phyloP scores from a whole-genome alignment of 2,329 filamentous ascomycete species.

The Colletotrichum abscissum region DNA sequence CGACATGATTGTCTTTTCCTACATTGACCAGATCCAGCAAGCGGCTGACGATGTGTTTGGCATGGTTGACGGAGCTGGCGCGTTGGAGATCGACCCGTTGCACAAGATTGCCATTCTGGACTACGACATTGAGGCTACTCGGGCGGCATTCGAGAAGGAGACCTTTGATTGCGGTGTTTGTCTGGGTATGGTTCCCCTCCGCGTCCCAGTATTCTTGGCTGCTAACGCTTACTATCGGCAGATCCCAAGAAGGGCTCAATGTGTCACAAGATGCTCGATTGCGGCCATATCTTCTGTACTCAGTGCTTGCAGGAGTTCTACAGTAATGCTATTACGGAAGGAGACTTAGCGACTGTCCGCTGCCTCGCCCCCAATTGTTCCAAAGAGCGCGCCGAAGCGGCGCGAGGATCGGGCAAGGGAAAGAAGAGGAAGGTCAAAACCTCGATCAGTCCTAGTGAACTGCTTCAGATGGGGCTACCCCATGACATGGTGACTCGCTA shows the following conservation, averaged over 20 bases:
- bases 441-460: conserved; percentile 83
- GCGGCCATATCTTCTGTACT: conserved; percentile 91
- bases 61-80: conserved; percentile 59
- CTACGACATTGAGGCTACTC: conserved; percentile 80
- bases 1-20: conserved; percentile 69
- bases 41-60: conserved; percentile 71
- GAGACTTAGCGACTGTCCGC: conserved; percentile 81
- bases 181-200: conserved; percentile 61
- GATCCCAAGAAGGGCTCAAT: conserved; percentile 89
- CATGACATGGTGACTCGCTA: conserved; percentile 85
- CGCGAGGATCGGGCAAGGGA: conserved; percentile 39
- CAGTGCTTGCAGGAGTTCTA: conserved; percentile 92
- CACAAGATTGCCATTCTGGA: conserved; percentile 80
- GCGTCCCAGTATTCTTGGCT: not conserved
- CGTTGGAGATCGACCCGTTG: conserved; percentile 63
- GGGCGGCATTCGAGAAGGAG: conserved; percentile 80
- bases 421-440: conserved; percentile 70
- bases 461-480: conserved; percentile 79
- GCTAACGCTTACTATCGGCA: conserved; percentile 43
- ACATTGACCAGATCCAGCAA: conserved; percentile 72
- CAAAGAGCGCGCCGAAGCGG: conserved; percentile 62
- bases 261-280: conserved; percentile 86
- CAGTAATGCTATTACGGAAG: conserved; percentile 86
- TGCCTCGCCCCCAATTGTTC: conserved; percentile 86
- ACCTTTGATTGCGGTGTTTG: conserved; percentile 92